phyloP scores from a whole-genome alignment of 148 eudicot species.

The Cornus florida region DNA sequence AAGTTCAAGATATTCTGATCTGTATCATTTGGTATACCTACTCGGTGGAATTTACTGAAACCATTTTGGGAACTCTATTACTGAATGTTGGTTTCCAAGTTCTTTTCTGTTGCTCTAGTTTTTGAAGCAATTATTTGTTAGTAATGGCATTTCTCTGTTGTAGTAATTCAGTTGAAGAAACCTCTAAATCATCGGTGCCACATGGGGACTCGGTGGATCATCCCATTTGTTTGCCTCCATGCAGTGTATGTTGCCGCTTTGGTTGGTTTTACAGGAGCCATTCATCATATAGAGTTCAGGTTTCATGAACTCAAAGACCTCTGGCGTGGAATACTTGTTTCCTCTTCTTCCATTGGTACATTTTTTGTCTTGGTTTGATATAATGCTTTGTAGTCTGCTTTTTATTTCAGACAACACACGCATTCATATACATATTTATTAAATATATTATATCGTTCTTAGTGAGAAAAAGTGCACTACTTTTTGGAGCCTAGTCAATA shows the following conservation, averaged over 20 bases:
- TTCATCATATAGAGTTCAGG: slow-evolving; percentile 78
- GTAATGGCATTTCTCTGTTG: slow-evolving; percentile 16
- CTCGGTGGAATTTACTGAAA: not conserved
- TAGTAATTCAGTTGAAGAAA: slow-evolving; percentile 63
- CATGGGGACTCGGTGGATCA: slow-evolving; percentile 63
- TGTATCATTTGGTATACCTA: not conserved
- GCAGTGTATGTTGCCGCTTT: slow-evolving; percentile 62
- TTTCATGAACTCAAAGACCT: slow-evolving; percentile 94
- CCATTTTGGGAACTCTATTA: not conserved
- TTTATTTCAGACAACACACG: not conserved
- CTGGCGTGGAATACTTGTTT: slow-evolving; percentile 77
- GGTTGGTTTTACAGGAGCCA: slow-evolving; percentile 62
- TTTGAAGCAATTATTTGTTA: not conserved
- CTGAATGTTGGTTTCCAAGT: not conserved
- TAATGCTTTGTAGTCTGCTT: not conserved
- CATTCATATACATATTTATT: no score
- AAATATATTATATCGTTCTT: no score
- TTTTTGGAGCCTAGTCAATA: not conserved
- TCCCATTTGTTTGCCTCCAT: slow-evolving; percentile 63
- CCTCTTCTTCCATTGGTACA: slow-evolving; percentile 68
- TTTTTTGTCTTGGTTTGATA: not conserved
- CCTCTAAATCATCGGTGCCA: slow-evolving; percentile 77
- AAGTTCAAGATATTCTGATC: not conserved
- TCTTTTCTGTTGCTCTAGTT: not conserved
- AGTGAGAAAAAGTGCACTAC: not conserved